Evolutionary conservation across 192 early-diverging fungal species (phyloP), one percentile per base, ranked within the genome.

Genomic region (Linnemannia exigua): DNA sequence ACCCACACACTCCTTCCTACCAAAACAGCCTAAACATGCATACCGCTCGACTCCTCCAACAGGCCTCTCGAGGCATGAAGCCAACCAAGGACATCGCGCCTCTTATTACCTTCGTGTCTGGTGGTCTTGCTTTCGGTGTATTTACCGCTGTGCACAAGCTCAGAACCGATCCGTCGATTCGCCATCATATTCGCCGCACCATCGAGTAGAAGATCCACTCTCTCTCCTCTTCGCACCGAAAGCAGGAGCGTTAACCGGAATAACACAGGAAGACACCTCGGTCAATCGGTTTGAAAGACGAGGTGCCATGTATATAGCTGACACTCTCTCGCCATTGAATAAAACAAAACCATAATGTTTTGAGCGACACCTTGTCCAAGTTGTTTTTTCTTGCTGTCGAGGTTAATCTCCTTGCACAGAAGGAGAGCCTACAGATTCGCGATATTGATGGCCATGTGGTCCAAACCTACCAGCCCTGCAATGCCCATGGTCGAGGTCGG

Each of bases 51-150:
- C 70, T 79, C 31, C 69, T 79, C 52, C 46, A 58, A 37, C 51
- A 72, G 14, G 68, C 78, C 54, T 72, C 70, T 31, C 69, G 70
- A 35, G 78, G 78, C 41, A 63, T 79, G 70, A 79, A 79, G 78
- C 70, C 78, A 6, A 6, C 78, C n/a, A 72, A n/a, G 17, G 78
- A 79, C 35, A 17, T 79, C 16, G 41, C 67, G 3, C 78, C 78
- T 37, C 78, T 79, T 20, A 35, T 79, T 46, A 48, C 70, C 41
- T 73, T 79, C 44, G 78, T 79, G 5, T 79, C 78, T 17, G 70
- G 54, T 19, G 78, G 78, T 17, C 50, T 72, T 25, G n/a, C 28
- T 28, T 70, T 54, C n/a, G 78, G 78, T 33, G 7, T 54, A 19
- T 79, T 36, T 41, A 66, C 68, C 19, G 78, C 78, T 25, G 0